These are phyloP conservation scores for Dendrobium chrysotoxum DNA, from an alignment of 106 monocot species.

Conservation along the genomic window DNA sequence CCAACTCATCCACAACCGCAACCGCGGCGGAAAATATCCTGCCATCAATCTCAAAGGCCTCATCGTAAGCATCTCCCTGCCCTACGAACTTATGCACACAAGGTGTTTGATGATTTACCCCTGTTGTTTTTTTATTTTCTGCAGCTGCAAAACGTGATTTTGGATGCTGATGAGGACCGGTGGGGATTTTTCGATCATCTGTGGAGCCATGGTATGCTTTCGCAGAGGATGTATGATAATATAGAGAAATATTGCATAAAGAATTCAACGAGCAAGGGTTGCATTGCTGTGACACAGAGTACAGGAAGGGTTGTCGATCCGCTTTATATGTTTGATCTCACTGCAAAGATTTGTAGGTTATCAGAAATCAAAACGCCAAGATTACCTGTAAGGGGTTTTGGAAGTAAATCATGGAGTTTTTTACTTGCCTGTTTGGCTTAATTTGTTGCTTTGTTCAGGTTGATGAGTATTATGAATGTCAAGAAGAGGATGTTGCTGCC, in stretches of 20 bases:
- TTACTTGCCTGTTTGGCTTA: background rate
- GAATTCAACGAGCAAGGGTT: background rate
- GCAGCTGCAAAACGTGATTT: slow-evolving; percentile 11
- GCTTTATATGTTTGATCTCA: slow-evolving; percentile 12
- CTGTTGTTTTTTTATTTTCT: background rate
- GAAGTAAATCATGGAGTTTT: background rate
- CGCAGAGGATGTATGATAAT: background rate
- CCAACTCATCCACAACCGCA: slow-evolving; percentile 20
- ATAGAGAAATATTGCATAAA: slow-evolving; percentile 2
- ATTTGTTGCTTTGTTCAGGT: background rate
- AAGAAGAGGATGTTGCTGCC: slow-evolving; percentile 6
- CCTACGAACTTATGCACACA: background rate
- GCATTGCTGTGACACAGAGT: background rate
- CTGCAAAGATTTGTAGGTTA: background rate
- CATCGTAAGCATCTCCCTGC: background rate
- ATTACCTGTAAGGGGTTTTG: background rate
- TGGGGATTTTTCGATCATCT: slow-evolving; percentile 10
- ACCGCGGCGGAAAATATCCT: background rate
- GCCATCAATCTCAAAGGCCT: slow-evolving; percentile 30
- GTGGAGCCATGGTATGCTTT: slow-evolving; percentile 15
- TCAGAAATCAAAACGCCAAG: background rate
- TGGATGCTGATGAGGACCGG: background rate
- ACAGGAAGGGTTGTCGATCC: background rate
- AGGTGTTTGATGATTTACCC: background rate
- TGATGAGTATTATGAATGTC: slow-evolving; percentile 10